Evolutionary conservation across 2,329 filamentous ascomycete species (phyloP), one percentile per base, ranked within the genome.

Genomic region (Talaromyces verruculosus): DNA sequence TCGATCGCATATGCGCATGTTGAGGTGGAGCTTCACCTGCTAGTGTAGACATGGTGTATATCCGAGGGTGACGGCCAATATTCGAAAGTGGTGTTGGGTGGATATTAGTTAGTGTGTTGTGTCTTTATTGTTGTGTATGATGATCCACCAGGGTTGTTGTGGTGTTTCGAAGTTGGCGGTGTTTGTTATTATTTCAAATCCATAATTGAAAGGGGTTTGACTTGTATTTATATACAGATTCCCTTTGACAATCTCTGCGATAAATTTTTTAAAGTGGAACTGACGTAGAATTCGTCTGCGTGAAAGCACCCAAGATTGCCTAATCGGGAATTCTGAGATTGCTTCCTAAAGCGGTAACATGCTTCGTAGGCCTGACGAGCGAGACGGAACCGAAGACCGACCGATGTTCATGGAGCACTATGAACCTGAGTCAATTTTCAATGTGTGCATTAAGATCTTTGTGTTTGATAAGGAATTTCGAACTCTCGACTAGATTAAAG

Each of bases 321-420:
- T 49, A 43, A 53, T 53, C 25, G 13, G 64, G 57, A 43, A 62
- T 37, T 61, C 53, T 33, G 62, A 61, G 62, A 39, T 49, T 57
- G 5, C 47, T 63, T 35, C 66, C 59, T n/a, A 53, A 67, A 65
- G 33, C 5, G 63, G 66, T 30, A 65, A 67, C 39, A 67, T 67
- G 66, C 66, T 65, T 62, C 66, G 66, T 58, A 59, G 65, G 30
- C 25, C 28, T 53, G 25, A 33, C 28, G 25, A 30, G 47, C 47
- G 25, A 33, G 15, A 51, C 30, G 30, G 30, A 33, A 37, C 51
- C 51, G 51, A 57, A 57, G 51, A 22, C 51, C 17, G 30, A 57
- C 17, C 8, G 25, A 51, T 25, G 15, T 28, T 49, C n/a, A 10
- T 45, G 8, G 41, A 25, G 25, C 3, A 25, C 2, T 25, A 15